These are phyloP conservation scores for Termitomyces bulborhizus DNA, from an alignment of 768 basidiomycete species.

Conservation along the genomic window DNA sequence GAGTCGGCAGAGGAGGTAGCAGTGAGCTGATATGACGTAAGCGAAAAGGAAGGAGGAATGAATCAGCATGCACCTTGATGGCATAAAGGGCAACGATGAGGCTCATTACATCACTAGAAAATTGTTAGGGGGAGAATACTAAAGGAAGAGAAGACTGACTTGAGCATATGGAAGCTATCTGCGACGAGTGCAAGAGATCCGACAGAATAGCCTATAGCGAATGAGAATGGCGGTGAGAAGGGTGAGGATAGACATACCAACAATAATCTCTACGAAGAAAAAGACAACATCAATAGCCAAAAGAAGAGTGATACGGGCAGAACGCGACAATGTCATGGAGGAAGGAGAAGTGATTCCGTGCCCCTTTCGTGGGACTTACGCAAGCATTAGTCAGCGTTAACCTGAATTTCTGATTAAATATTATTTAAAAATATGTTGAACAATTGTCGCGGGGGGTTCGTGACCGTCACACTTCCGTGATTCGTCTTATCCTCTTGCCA, in stretches of 20 bases:
- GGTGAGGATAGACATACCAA: conserved; percentile 40
- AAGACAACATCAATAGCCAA: conserved; percentile 81
- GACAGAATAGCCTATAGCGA: conserved; percentile 76
- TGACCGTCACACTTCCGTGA: conserved; percentile 5
- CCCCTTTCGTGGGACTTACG: neutral
- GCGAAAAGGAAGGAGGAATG: conserved; percentile 1
- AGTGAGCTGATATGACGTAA: conserved; percentile 46
- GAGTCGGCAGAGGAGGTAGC: conserved; percentile 52
- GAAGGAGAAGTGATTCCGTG: neutral
- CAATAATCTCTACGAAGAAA: conserved; percentile 82
- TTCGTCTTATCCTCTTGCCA: neutral
- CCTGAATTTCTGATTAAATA: neutral
- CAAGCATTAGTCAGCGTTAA: neutral
- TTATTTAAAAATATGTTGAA: no score
- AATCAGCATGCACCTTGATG: conserved; percentile 51
- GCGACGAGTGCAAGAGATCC: conserved; percentile 94
- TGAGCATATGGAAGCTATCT: conserved; percentile 98
- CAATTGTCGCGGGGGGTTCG: neutral
- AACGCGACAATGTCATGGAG: conserved; percentile 50
- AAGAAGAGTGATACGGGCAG: conserved; percentile 67
- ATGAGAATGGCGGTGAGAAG: conserved; percentile 9
- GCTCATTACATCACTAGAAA: conserved; percentile 88
- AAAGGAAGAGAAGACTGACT: conserved; percentile 44
- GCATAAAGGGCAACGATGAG: conserved; percentile 93
- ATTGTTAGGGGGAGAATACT: conserved; percentile 5